Base-by-base conservation (phyloP, 495 filamentous ascomycete species). In the Sordaria brevicollis region DNA sequence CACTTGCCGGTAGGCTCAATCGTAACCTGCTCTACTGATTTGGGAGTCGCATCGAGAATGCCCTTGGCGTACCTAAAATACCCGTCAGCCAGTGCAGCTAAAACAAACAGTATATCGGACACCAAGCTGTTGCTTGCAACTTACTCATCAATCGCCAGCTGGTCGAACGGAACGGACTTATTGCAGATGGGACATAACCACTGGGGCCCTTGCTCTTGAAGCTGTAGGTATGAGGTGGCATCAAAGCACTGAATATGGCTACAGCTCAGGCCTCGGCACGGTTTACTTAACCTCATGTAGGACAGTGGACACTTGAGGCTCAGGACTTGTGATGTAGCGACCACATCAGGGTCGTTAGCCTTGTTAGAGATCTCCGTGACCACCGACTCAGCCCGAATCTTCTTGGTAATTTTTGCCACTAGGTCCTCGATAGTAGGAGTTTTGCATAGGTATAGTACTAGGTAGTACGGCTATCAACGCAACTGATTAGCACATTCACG, bases 161-260 rank as follows among this genome's bases (percentile, higher is more conserved):
- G 88, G 54, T 94, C 90, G 75, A 93, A 99, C 9, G 87, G 87
- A 9, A 92, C 88, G 0, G 87, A 80, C 73, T 97, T 96, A 76
- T 89, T 92, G 81, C 95, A 99, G 33, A 97, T 89, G 8, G 95
- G 95, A 74, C 95, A 99, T 25, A 87, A 83, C 95, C 95, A 99
- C 11, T 93, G 94, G 25, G 95, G 94, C 0, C 92, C 94, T 82
- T 99, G 95, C 77, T 97, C 93, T 75, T 97, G 93, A 39, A 99
- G 77, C 73, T 97, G 92, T 15, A 99, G 83, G 73, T 97, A 99
- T 3, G 93, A 96, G 3, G 88, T 88, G n/a, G 90, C 95, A 79
- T 99, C 95, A 76, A 98, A 98, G 75, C 95, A 98, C 74, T 95
- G 92, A 43, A 94, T 93, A 80, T 99, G 95, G 8, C 85, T 90